Evolutionary conservation across 1,139 yeast species (phyloP).

Genomic region (Pichia kudriavzevii): DNA sequence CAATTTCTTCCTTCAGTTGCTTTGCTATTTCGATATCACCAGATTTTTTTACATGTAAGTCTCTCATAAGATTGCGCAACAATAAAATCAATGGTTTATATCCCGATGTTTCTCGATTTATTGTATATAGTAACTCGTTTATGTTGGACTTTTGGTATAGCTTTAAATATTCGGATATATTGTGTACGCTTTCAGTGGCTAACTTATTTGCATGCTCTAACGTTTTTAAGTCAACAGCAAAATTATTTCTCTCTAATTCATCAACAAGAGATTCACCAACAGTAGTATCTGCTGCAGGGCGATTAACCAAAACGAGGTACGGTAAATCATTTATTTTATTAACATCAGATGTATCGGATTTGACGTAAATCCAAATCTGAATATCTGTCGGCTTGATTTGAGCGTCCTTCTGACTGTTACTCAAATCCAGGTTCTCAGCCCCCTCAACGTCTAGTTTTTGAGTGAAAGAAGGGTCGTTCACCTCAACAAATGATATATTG

Average conservation of each 20-base stretch:
- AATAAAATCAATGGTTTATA: slow-evolving; percentile 22
- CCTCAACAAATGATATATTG: slow-evolving; percentile 25
- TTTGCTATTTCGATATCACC: slow-evolving; percentile 6
- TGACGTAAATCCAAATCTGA: slow-evolving; percentile 26
- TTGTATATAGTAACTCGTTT: slow-evolving; percentile 20
- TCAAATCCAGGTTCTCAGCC: slow-evolving; percentile 12
- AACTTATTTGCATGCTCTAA: slow-evolving; percentile 24
- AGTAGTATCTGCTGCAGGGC: slow-evolving; percentile 6
- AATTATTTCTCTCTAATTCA: slow-evolving; percentile 7
- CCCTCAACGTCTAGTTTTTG: slow-evolving; percentile 11
- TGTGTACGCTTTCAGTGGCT: slow-evolving; percentile 19
- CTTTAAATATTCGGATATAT: slow-evolving; percentile 22
- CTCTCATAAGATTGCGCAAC: slow-evolving; percentile 21
- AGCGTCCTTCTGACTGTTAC: slow-evolving; percentile 5
- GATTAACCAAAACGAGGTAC: slow-evolving; percentile 17
- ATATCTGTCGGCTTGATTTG: slow-evolving; percentile 14
- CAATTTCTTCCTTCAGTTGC: slow-evolving; percentile 20
- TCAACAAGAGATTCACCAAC: slow-evolving; percentile 14
- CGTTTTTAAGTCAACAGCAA: slow-evolving; percentile 22
- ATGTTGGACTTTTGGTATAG: slow-evolving; percentile 23
- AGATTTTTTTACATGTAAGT: slow-evolving; percentile 13
- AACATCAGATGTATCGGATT: slow-evolving; percentile 18
- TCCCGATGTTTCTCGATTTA: slow-evolving; percentile 26
- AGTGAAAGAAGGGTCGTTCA: slow-evolving; percentile 15
- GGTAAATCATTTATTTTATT: slow-evolving; percentile 20